Evolutionary conservation across 129 eudicot species (phyloP), one percentile per base, ranked within the genome.

Genomic region (Artemisia argyi): DNA sequence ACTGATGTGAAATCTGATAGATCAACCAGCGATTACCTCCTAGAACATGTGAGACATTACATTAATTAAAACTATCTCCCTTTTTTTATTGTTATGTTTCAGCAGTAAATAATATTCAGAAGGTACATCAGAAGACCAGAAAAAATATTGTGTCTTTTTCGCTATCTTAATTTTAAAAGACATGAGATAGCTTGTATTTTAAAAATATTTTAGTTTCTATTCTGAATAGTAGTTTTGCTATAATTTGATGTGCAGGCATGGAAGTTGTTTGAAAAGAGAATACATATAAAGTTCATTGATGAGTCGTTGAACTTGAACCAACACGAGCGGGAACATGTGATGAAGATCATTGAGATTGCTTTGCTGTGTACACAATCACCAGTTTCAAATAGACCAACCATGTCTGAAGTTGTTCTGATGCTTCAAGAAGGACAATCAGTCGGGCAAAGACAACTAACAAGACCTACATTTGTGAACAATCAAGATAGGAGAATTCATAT

Each of bases 401-500:
- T 90, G 93, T 87, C 96, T 4, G 96, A 90, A 79, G 83, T 87
- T 13, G 73, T 87, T 61, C 81, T 76, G 42, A 78, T 85, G 86
- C 87, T 90, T 64, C 64, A 73, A 59, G 79, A 76, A n/a, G 84
- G 84, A 19, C 59, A 69, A 30, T 32, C 88, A 11, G n/a, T 44
- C 11, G 84, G 71, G 7, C 69, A 53, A 1, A 76, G 61, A 62
- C 63, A 48, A 14, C 65, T 69, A 8, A 80, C 71, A 49, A 73
- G 77, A 26, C 80, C 84, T 19, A 63, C 76, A 39, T 39, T 39
- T 62, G 47, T 69, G 39, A 69, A 68, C 22, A 20, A 75, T 54
- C 72, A 75, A 3, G 61, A 76, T 62, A 39, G 76, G 12, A 32
- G 73, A 62, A 32, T 80, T 74, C 76, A 3, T 17, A 74, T 71